These are phyloP conservation scores for Collybia nuda DNA, from an alignment of 768 basidiomycete genomes.

Conservation along the genomic window DNA sequence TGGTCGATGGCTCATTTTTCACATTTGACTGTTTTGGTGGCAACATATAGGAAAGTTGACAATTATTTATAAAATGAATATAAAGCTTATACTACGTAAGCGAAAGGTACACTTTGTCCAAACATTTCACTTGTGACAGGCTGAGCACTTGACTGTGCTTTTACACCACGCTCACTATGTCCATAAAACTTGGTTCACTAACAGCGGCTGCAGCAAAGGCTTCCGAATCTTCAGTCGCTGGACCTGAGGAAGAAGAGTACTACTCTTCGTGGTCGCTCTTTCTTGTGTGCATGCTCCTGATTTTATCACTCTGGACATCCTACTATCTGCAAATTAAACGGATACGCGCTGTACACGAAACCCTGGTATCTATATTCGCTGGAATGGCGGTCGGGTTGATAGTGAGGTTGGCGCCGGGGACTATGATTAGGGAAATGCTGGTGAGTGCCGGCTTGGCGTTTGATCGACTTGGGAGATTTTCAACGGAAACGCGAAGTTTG, in stretches of 20 bases:
- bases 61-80: neutral
- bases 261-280: constrained; percentile 95
- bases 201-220: constrained; percentile 28
- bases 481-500: neutral
- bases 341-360: constrained; percentile 95
- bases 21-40: neutral
- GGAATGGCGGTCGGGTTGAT: constrained; percentile 96
- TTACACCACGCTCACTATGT: constrained; percentile 25
- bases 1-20: neutral
- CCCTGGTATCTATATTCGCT: constrained; percentile 90
- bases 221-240: constrained; percentile 30
- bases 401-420: constrained; percentile 87
- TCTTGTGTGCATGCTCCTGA: constrained; percentile 88
- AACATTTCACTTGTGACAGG: neutral
- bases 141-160: constrained; percentile 21
- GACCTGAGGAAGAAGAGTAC: constrained; percentile 80
- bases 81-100: too few relatives aligned
- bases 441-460: constrained; percentile 48
- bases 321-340: constrained; percentile 98
- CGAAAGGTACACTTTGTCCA: neutral
- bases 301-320: constrained; percentile 92
- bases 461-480: neutral
- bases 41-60: neutral
- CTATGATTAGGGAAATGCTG: constrained; percentile 96
- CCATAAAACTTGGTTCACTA: constrained; percentile 34